Conservation (phyloP, 176 grass and related monocot genomes). For the Eragrostis nindensis region DNA sequence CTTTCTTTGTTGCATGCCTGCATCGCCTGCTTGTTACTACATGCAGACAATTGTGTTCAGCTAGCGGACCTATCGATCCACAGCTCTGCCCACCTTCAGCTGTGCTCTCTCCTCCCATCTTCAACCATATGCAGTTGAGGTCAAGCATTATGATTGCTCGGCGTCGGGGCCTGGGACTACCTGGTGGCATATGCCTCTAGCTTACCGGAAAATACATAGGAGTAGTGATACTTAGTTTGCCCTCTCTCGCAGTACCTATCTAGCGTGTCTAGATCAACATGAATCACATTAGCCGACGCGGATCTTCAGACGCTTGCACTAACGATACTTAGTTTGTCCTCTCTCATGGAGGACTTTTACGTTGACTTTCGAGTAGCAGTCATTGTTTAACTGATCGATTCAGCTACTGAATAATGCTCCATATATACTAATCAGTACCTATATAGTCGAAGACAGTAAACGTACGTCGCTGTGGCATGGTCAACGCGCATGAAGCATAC, state of each 20-base stretch:
- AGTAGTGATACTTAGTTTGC: no score
- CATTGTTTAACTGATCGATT: slow-evolving; percentile 35
- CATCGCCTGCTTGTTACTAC: slow-evolving; percentile 28
- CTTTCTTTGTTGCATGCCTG: slow-evolving; percentile 21
- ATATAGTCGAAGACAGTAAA: not conserved
- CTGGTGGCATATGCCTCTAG: slow-evolving; percentile 22
- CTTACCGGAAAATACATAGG: not conserved
- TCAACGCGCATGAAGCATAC: not conserved
- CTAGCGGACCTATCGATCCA: slow-evolving; percentile 2
- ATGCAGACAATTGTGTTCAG: slow-evolving; percentile 39
- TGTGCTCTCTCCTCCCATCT: not conserved
- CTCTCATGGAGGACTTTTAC: slow-evolving; percentile 18
- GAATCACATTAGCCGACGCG: no score
- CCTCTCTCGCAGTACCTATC: not conserved
- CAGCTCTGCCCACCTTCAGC: slow-evolving; percentile 30
- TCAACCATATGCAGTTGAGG: slow-evolving; percentile 42
- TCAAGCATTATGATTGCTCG: slow-evolving; percentile 42
- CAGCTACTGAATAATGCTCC: not conserved
- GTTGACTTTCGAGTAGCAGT: slow-evolving; percentile 6
- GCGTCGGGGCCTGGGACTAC: slow-evolving; percentile 9
- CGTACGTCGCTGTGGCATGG: slow-evolving; percentile 8
- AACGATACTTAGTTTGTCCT: not conserved
- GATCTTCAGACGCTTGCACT: no score
- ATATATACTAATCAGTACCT: not conserved
- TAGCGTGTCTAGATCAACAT: not conserved